Base-by-base conservation (phyloP, 176 grass and related monocot species). In the Miscanthus lutarioriparius region DNA sequence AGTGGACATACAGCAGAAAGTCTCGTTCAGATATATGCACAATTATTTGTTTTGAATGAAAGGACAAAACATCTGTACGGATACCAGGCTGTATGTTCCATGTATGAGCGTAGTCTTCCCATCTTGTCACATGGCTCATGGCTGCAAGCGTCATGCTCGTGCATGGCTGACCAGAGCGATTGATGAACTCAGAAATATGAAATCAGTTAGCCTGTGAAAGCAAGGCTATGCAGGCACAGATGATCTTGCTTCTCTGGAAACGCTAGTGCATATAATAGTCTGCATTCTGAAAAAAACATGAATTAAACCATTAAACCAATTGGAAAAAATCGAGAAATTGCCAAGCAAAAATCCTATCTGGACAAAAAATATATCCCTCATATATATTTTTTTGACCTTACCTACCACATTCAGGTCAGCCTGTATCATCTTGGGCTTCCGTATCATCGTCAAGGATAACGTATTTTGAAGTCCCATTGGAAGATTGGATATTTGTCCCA, bases 391-490 rank as follows among this genome's bases (percentile, higher is more conserved):
- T 64, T 37, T 43, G 44, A 81, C 49, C 25, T 58, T 22, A 82
- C 69, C 73, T 78, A 70, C 14, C 71, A 83, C 70, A 82, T 30
- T 58, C 56, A 74, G 43, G 75, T 97, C 86, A 95, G 74, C 64
- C 22, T 59, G 62, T 77, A 77, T 66, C 79, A 41, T 89, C 87
- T 41, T 80, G 84, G 68, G 84, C 83, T 87, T 94, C 92, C 16
- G 28, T 44, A 78, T 89, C 86, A 85, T 96, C 94, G 83, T 97
- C 95, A 86, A 97, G 58, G 37, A 97, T 95, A 64, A 94, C 91
- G 86, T 95, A 98, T 83, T 95, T 98, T 64, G 91, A 90, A 27
- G 77, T 64, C 65, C 64, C 77, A 64, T 87, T 93, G 40, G 58
- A 83, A 84, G 87, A 76, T 53, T 70, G 75, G 58, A 67, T 64